Base-by-base conservation (phyloP, 1,284 basidiomycete genomes). In the Afroboletus lepidellus region DNA sequence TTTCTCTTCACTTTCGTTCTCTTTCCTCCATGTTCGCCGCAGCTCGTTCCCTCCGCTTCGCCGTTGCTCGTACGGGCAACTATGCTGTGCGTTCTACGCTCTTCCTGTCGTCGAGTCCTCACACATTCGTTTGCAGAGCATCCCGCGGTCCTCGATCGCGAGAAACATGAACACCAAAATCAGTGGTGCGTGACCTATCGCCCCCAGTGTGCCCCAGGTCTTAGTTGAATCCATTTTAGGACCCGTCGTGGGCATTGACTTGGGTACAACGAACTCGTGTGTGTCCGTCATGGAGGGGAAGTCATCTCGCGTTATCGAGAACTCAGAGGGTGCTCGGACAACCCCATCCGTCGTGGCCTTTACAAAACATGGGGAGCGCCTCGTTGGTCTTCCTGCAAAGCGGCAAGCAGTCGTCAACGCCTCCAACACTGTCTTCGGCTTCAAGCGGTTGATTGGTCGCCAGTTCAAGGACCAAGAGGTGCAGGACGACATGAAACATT, bases 291-390 rank as follows among this genome's bases (percentile, higher is more conserved):
- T 95, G 92, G 95, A 98, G 78, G 95, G 94, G 66, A 89, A 94
- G 77, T 89, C 86, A 43, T 84, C 95, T 51, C 89, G 92, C 62
- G 96, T 99, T 60, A 90, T 99, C 64, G 96, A 98, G 76, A 98
- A 99, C 79, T 78, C 94, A 12, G 96, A 99, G 78, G 96, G 96
- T 79, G 92, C 92, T 57, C 87, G 96, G 66, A 98, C 96, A 60
- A 99, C 96, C 27, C 97, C 97, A 9, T 99, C 96, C 47, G 93
- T 98, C 53, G 94, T 99, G 60, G 97, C 96, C 38, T 99, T 99
- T 82, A 94, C 95, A 60, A 98, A 98, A 75, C 84, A 94, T 64
- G 90, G 90, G 55, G 92, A 95, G 71, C 90, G 92, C 60, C 81
- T 97, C 39, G 91, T 98, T 59, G 96, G 96, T 74, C 83, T 97